Evolutionary conservation across 495 filamentous ascomycete genomes (phyloP).

Genomic region (Trichoderma virens): DNA sequence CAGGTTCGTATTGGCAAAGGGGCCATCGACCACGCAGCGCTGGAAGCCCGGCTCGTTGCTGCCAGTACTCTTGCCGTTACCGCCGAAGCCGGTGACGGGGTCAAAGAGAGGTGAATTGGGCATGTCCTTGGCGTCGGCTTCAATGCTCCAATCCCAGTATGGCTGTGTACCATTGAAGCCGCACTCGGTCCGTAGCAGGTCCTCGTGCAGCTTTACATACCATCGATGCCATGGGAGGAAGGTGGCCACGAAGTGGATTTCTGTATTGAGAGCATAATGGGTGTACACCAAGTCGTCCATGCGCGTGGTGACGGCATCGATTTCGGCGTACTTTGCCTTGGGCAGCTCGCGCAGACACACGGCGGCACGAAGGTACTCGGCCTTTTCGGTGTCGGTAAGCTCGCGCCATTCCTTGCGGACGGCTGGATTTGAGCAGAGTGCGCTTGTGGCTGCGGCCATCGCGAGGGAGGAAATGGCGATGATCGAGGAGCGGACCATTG

Average conservation of each 20-base stretch:
- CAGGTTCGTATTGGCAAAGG: constrained; percentile 32
- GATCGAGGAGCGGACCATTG: background rate
- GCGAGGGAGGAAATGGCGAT: background rate
- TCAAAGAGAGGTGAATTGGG: constrained; percentile 22
- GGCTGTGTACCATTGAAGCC: constrained; percentile 30
- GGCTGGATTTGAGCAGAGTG: constrained; percentile 9
- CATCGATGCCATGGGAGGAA: constrained; percentile 41
- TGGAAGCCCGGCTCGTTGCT: constrained; percentile 4
- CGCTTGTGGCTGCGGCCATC: background rate
- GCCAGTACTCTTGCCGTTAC: constrained; percentile 20
- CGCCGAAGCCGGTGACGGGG: constrained; percentile 22
- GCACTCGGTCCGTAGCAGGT: constrained; percentile 29
- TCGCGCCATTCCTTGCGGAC: constrained; percentile 27
- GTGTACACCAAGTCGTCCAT: constrained; percentile 21
- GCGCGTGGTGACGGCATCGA: constrained; percentile 14
- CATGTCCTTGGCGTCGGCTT: constrained; percentile 17
- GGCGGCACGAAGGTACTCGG: constrained; percentile 21
- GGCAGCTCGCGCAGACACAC: constrained; percentile 20
- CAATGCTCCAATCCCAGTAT: constrained; percentile 32
- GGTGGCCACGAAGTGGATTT: constrained; percentile 16
- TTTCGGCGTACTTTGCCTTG: constrained; percentile 14
- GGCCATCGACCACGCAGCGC: constrained; percentile 43
- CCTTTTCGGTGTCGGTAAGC: constrained; percentile 18
- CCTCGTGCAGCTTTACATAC: constrained; percentile 31
- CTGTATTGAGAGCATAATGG: background rate